Percentiles rank a stretch among this genome's conserved stretches.
Conservation (phyloP, 352 stramenopile genomes). For the Pythium rishiriense region DNA sequence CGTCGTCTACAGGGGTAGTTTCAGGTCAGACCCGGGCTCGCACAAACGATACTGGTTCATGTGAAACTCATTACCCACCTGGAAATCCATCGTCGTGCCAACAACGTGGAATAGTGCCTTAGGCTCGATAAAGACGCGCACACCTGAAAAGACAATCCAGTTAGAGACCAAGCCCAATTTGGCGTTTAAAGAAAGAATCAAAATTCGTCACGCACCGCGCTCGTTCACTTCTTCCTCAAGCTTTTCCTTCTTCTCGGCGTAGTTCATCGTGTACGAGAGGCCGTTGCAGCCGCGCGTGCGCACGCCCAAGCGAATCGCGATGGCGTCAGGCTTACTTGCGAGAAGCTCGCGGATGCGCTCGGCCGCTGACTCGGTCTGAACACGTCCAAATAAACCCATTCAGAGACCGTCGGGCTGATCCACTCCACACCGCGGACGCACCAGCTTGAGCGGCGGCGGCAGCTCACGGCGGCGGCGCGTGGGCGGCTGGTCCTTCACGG, state of each 20-base stretch:
- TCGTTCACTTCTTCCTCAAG: slow-evolving; percentile 94
- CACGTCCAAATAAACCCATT: not conserved
- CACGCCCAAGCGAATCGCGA: slow-evolving; percentile 96
- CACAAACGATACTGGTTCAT: not conserved
- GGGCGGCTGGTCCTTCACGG: slow-evolving; percentile 33
- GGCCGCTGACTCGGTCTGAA: slow-evolving; percentile 85
- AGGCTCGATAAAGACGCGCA: slow-evolving; percentile 98
- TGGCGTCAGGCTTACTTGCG: slow-evolving; percentile 78
- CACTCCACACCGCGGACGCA: slow-evolving; percentile 21
- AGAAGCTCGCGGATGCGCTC: slow-evolving; percentile 88
- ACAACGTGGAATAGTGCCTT: slow-evolving; percentile 99
- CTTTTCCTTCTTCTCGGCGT: slow-evolving; percentile 94
- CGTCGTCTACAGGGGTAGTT: slow-evolving; percentile 72
- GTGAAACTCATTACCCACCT: slow-evolving; percentile 34
- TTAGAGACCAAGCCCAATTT: not conserved
- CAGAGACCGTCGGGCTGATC: not conserved
- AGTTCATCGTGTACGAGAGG: slow-evolving; percentile 99
- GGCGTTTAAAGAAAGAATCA: not conserved
- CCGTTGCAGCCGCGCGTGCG: slow-evolving; percentile 97
- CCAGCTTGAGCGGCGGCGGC: slow-evolving; percentile 73
- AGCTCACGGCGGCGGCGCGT: slow-evolving; percentile 67
- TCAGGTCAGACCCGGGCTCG: slow-evolving; percentile 4
- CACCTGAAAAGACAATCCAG: slow-evolving; percentile 40
- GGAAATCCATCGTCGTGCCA: slow-evolving; percentile 98
- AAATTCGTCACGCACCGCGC: slow-evolving; percentile 55